Conservation (phyloP, 768 basidiomycete genomes). For the Naganishia randhawae region DNA sequence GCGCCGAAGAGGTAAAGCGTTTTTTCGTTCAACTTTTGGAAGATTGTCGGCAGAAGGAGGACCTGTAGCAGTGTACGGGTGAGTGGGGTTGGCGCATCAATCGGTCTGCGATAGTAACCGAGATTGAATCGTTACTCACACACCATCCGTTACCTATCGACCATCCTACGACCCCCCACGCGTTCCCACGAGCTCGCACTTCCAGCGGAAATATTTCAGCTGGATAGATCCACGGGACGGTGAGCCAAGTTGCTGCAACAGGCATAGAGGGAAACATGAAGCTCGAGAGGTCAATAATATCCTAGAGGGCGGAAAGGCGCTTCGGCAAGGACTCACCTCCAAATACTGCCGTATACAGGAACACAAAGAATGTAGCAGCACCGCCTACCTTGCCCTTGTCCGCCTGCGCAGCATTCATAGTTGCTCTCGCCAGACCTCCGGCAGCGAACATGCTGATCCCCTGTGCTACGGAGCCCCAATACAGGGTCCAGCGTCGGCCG, state of each 20-base stretch:
- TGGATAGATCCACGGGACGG: slow-evolving; percentile 36
- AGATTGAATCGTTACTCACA: slow-evolving; percentile 9
- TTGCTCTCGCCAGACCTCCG: slow-evolving; percentile 30
- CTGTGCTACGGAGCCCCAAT: slow-evolving; percentile 17
- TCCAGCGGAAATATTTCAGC: slow-evolving; percentile 17
- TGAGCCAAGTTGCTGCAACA: slow-evolving; percentile 33
- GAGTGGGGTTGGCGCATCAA: not conserved
- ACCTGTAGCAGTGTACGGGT: too few relatives aligned
- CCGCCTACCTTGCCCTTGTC: not conserved
- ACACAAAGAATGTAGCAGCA: slow-evolving; percentile 1
- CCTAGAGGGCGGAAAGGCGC: not conserved
- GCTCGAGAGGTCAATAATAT: too few relatives aligned
- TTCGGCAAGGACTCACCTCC: not conserved
- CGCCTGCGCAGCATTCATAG: slow-evolving; percentile 23
- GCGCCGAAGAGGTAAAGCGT: slow-evolving; percentile 36
- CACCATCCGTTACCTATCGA: slow-evolving; percentile 18
- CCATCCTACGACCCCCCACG: slow-evolving; percentile 22
- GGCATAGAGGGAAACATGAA: too few relatives aligned
- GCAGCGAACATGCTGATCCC: slow-evolving; percentile 35
- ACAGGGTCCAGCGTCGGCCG: slow-evolving; percentile 18
- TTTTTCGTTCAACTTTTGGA: slow-evolving; percentile 32
- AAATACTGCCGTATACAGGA: not conserved
- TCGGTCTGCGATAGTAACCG: too few relatives aligned
- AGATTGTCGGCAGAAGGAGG: slow-evolving; percentile 27
- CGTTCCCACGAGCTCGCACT: not conserved